These are phyloP conservation scores for Fistulifera solaris DNA, from an alignment of 108 stramenopile species.

Conservation along the genomic window DNA sequence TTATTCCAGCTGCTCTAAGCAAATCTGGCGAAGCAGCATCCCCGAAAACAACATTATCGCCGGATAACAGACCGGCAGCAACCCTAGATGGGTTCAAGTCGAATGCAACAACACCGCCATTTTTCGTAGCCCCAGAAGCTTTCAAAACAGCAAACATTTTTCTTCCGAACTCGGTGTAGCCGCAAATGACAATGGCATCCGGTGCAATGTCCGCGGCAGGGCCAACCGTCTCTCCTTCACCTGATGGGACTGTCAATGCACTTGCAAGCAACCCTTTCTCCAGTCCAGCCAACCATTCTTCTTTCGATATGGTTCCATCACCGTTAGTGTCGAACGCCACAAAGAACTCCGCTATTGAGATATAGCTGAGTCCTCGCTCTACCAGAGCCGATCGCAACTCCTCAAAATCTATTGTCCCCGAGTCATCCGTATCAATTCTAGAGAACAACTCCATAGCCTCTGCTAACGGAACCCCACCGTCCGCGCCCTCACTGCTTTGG, in stretches of 20 bases:
- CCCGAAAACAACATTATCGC: conserved; percentile 41
- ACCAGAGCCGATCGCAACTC: conserved; percentile 35
- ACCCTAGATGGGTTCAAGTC: conserved; percentile 34
- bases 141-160: conserved; percentile 17
- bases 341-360: conserved; percentile 46
- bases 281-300: conserved; percentile 35
- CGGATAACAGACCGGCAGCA: conserved; percentile 20
- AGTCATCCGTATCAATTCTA: conserved; percentile 33
- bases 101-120: conserved; percentile 47
- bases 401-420: conserved; percentile 35
- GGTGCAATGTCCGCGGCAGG: conserved; percentile 21
- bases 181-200: conserved; percentile 58
- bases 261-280: conserved; percentile 34
- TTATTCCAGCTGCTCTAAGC: conserved; percentile 36
- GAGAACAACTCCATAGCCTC: conserved; percentile 29
- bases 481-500: neutral
- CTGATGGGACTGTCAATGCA: conserved; percentile 14
- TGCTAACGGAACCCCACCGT: neutral
- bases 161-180: conserved; percentile 46
- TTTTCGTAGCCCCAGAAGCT: neutral
- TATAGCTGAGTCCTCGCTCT: conserved; percentile 15
- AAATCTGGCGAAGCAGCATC: conserved; percentile 48
- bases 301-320: conserved; percentile 49
- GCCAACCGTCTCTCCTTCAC: conserved; percentile 5
- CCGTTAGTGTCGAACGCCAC: conserved; percentile 54